Evolutionary conservation across 768 basidiomycete species (phyloP).

Genomic region (Leccinum rimulosum): DNA sequence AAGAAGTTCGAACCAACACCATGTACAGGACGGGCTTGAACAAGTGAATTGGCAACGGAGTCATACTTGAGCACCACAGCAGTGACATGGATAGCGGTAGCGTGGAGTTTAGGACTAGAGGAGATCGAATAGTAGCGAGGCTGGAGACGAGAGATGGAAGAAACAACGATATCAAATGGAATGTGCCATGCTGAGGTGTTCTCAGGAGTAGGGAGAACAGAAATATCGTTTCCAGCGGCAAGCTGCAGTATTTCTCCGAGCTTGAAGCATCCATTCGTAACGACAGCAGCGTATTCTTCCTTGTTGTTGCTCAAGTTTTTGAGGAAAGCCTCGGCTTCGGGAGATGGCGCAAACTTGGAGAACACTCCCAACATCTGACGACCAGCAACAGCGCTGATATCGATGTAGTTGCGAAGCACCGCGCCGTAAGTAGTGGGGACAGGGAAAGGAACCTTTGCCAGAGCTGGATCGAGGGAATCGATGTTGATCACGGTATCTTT

Average conservation of each 20-base stretch:
- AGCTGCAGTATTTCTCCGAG: slow-evolving; percentile 91
- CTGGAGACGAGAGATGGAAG: slow-evolving; percentile 89
- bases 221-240: slow-evolving; percentile 77
- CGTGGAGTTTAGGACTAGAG: slow-evolving; percentile 89
- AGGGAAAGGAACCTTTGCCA: slow-evolving; percentile 99
- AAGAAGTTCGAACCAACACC: slow-evolving; percentile 96
- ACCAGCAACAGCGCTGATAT: slow-evolving; percentile 92
- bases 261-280: slow-evolving; percentile 82
- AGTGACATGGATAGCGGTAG: slow-evolving; percentile 91
- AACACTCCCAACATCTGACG: slow-evolving; percentile 89
- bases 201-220: slow-evolving; percentile 51
- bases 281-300: slow-evolving; percentile 76
- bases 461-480: slow-evolving; percentile 94
- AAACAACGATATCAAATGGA: slow-evolving; percentile 96
- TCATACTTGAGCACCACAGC: slow-evolving; percentile 94
- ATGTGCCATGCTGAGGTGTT: slow-evolving; percentile 88
- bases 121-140: slow-evolving; percentile 99
- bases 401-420: slow-evolving; percentile 94
- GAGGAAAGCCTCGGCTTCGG: slow-evolving; percentile 71
- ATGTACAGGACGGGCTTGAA: slow-evolving; percentile 67
- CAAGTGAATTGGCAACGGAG: slow-evolving; percentile 51
- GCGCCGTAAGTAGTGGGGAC: slow-evolving; percentile 93
- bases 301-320: slow-evolving; percentile 82
- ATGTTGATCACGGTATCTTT: slow-evolving; percentile 84
- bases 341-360: slow-evolving; percentile 83